Evolutionary conservation across 768 basidiomycete species (phyloP), one percentile per base, ranked within the genome.

Genomic region (Amanita rimosa): DNA sequence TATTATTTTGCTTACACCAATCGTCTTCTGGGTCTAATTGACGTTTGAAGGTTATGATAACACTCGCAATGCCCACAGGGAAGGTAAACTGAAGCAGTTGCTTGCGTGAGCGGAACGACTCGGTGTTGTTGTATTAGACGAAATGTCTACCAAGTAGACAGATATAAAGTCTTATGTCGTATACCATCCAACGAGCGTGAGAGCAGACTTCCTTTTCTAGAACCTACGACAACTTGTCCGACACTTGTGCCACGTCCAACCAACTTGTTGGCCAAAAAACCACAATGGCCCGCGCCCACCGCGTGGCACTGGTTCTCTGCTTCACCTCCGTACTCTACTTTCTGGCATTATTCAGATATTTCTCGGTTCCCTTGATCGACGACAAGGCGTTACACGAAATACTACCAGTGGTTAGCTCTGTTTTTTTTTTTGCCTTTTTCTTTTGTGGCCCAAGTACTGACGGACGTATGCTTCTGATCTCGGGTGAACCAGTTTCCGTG

Each of bases 211-310:
- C 38, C 38, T 19, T 22, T 17, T 19, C 9, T 13, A 31, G 31
- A 31, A 31, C 2, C 9, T 31, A 4, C 31, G 11, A 31, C 31
- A 13, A n/a, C n/a, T 31, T 31, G 4, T 24, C 22, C 22, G 5
- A 24, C 26, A 9, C 10, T 29, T 24, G 22, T 29, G 31, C 31
- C 10, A 31, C 31, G 31, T 31, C 31, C 31, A 31, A 33, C 10
- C 24, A 24, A 24, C 19, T 8, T 19, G 22, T 3, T 2, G 5
- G 10, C 10, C 27, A 13, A 5, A 3, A 5, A 10, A 39, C 21
- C 36, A 40, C 14, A 16, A 86, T 88, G 84, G 74, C 79, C 35
- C 75, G 81, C 47, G 79, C 73, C 48, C 75, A 73, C 40, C 74
- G 76, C 50, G 72, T 80, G 50, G 73, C 72, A 8, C 52, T 70